phyloP scores from a whole-genome alignment of 257 asterid species.

The Nicotiana benthamiana region DNA sequence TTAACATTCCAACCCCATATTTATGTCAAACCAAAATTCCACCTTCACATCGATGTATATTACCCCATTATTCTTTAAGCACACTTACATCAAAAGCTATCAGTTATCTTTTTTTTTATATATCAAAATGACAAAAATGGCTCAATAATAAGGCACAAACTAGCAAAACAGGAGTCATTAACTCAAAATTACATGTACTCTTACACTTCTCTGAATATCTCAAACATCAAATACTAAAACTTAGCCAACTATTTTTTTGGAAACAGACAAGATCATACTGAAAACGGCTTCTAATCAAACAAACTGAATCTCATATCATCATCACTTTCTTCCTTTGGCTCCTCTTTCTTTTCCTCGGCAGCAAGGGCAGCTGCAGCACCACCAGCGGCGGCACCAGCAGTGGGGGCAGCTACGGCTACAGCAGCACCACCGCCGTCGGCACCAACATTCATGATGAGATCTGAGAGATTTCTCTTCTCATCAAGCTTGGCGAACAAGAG shows the following conservation, averaged over 20 bases:
- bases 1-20: no score
- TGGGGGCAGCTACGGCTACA: conserved; percentile 38
- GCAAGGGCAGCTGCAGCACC: conserved; percentile 53
- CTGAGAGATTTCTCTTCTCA: conserved; percentile 58
- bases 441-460: conserved; percentile 52
- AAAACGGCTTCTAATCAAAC: conserved; percentile 29
- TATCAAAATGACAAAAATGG: neutral
- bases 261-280: conserved; percentile 2
- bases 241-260: neutral
- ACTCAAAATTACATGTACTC: neutral
- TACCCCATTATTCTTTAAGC: no score
- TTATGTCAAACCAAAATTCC: no score
- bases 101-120: no score
- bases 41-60: no score
- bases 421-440: conserved; percentile 57
- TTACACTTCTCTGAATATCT: neutral
- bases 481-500: conserved; percentile 57
- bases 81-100: no score
- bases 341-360: conserved; percentile 50
- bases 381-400: conserved; percentile 34
- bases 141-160: neutral
- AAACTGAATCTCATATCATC: conserved; percentile 47
- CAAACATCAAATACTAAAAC: neutral
- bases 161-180: neutral
- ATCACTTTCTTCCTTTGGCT: conserved; percentile 47